These are phyloP conservation scores for Candida glucosophila DNA, from an alignment of 1,139 yeast species.

Conservation along the genomic window DNA sequence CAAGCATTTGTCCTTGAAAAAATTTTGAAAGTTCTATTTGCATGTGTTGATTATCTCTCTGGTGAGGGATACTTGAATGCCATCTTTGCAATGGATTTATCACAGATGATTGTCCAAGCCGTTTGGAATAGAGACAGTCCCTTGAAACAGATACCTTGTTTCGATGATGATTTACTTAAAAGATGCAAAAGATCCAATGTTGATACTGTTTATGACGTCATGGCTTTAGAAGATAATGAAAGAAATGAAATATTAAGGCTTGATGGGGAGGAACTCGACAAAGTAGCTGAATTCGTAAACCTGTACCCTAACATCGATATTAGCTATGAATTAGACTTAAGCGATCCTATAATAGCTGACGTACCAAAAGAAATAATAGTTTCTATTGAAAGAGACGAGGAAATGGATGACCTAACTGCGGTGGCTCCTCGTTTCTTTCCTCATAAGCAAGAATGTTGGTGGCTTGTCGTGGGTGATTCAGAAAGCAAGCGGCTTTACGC, in stretches of 20 bases:
- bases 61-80: constrained; percentile 79
- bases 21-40: constrained; percentile 47
- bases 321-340: constrained; percentile 39
- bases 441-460: constrained; percentile 73
- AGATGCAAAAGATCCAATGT: constrained; percentile 52
- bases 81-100: constrained; percentile 74
- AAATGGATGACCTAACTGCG: constrained; percentile 58
- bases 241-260: constrained; percentile 58
- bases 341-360: constrained; percentile 26
- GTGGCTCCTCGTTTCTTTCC: constrained; percentile 49
- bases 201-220: constrained; percentile 72
- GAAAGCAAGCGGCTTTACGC: constrained; percentile 57
- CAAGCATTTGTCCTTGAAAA: constrained; percentile 42
- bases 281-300: constrained; percentile 83
- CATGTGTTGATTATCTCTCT: constrained; percentile 68
- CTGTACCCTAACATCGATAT: constrained; percentile 82
- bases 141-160: constrained; percentile 72
- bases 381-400: constrained; percentile 63
- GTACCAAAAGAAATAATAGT: constrained; percentile 43
- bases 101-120: constrained; percentile 85
- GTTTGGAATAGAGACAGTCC: constrained; percentile 79
- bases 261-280: constrained; percentile 38
- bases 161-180: constrained; percentile 42
- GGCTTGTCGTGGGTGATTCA: constrained; percentile 74
- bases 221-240: constrained; percentile 76